Conservation (phyloP, 2,329 filamentous ascomycete species). For the Daldinia sp. region DNA sequence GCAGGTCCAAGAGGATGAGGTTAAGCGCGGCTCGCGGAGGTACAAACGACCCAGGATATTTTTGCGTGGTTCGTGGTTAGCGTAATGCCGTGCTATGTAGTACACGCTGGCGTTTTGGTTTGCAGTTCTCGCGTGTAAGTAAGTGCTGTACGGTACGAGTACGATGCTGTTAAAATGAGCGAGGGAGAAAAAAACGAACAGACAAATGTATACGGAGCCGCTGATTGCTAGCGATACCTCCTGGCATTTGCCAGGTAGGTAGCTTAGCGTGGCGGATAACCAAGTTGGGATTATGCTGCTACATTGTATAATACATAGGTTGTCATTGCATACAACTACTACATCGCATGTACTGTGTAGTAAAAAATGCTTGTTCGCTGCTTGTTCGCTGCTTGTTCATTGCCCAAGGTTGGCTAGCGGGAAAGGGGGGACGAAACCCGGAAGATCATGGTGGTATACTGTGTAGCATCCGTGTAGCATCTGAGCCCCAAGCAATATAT, state of each 20-base stretch:
- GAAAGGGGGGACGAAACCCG: constrained; percentile 3
- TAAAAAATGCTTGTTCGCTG: too few relatives aligned
- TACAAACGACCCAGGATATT: constrained; percentile 28
- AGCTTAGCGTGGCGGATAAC: constrained; percentile 18
- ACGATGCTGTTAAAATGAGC: not conserved
- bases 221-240: not conserved
- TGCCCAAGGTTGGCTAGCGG: constrained; percentile 12
- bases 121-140: constrained; percentile 9
- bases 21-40: constrained; percentile 47
- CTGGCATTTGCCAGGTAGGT: too few relatives aligned
- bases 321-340: not conserved
- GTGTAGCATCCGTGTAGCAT: constrained; percentile 3
- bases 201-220: not conserved
- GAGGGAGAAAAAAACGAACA: not conserved
- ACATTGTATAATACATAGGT: not conserved
- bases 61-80: constrained; percentile 27
- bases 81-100: constrained; percentile 18
- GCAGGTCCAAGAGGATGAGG: constrained; percentile 55
- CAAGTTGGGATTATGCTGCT: not conserved
- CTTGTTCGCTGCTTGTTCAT: constrained; percentile 4
- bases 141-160: not conserved
- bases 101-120: constrained; percentile 25
- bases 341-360: not conserved
- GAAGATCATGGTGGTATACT: constrained; percentile 14
- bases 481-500: constrained; percentile 25